These are phyloP conservation scores for Cytospora paraplurivora DNA, from an alignment of 2,329 filamentous ascomycete species.

Conservation along the genomic window DNA sequence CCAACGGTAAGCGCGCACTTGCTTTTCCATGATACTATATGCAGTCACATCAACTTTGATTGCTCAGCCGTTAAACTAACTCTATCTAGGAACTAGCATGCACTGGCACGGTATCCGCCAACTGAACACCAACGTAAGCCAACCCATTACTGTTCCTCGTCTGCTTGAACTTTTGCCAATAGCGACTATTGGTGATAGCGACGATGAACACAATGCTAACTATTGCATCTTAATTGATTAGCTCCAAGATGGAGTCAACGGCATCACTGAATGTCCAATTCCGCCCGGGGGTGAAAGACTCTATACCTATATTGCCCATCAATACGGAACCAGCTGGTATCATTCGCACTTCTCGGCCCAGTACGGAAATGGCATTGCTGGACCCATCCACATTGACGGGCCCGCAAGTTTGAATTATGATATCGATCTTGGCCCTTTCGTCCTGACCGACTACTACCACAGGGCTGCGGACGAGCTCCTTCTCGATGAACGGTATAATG, in stretches of 20 bases:
- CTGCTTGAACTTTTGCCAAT: not conserved
- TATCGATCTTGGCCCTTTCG: slow-evolving; percentile 51
- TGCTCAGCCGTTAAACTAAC: slow-evolving; percentile 11
- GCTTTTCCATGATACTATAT: not conserved
- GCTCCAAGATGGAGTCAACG: slow-evolving; percentile 50
- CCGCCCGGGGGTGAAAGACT: slow-evolving; percentile 39
- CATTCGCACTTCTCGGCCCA: slow-evolving; percentile 52
- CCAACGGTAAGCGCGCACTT: slow-evolving; percentile 37
- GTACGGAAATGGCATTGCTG: slow-evolving; percentile 51
- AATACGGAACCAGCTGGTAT: slow-evolving; percentile 46
- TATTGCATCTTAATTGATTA: slow-evolving; percentile 19
- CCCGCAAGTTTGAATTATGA: slow-evolving; percentile 52
- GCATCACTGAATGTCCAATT: slow-evolving; percentile 46
- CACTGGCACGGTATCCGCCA: slow-evolving; percentile 55
- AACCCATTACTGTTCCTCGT: too few species aligned
- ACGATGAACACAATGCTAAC: not conserved
- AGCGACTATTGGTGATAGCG: not conserved
- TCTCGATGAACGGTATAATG: slow-evolving; percentile 31
- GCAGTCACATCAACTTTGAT: not conserved
- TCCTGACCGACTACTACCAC: slow-evolving; percentile 56
- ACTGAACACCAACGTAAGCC: slow-evolving; percentile 39
- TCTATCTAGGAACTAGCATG: slow-evolving; percentile 41
- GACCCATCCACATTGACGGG: slow-evolving; percentile 50
- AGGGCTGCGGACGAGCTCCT: slow-evolving; percentile 36
- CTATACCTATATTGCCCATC: slow-evolving; percentile 43